Base-by-base conservation (phyloP, 2,329 filamentous ascomycete species). In the Paecilomyces sp. region DNA sequence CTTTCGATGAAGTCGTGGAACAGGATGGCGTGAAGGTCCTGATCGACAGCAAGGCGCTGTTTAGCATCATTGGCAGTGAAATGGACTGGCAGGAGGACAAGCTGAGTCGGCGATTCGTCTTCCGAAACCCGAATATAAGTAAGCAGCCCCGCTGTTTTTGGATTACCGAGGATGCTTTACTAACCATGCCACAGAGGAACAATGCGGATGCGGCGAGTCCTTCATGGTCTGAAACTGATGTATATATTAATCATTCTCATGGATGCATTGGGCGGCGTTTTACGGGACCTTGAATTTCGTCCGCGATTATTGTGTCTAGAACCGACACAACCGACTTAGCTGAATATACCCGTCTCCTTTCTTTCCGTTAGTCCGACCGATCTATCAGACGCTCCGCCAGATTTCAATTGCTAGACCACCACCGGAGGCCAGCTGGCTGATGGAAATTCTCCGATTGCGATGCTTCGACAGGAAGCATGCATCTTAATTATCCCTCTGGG, bases 1-100 rank as follows among this genome's bases (percentile, higher is more conserved):
- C 84, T 41, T 93, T 97, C 68, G 94, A 99, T 69, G 94, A 99
- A 76, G 83, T 88, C 57, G 91, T 99, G 1, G 92, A 95, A 72
- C 94, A 99, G 74, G 94, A 97, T 69, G 94, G 93, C 0, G 93
- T 99, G 60, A 93, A 90, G 77, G 93, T 99, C 34, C 75, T 97
- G 73, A 94, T 99, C 60, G 94, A 99, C 75, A 96, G 91, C 82
- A 97, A 97, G 80, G 94, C 94, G 51, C 79, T 99, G 56, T 92
- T 99, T 74, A 97, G 93, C 76, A 97, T 99, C 58, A 97, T 99
- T 68, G 94, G 94, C 4, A 96, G 90, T 71, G 93, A 97, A 78
- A 99, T 99, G 94, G 94, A 99, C 72, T 99, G 93, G 92, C 83
- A 93, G 11, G 92, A 97, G 77, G 94, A 97, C 69, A 96, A 96